phyloP scores from a whole-genome alignment of 208 protist genomes.

The Acanthamoeba healyi region DNA sequence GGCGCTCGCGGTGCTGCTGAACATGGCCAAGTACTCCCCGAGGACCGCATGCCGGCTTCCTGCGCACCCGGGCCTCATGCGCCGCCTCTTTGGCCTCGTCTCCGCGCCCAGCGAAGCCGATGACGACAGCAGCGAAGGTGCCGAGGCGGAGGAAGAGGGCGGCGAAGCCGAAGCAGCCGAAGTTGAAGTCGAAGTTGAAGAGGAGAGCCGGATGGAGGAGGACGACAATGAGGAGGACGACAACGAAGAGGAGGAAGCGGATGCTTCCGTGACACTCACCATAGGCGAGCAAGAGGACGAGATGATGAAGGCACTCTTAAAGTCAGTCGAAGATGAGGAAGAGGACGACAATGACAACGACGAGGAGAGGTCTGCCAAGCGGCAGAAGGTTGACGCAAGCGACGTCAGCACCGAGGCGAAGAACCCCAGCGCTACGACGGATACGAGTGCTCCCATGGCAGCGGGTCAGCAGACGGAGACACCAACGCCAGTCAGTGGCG shows the following conservation, averaged over 20 bases:
- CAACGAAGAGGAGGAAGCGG: not conserved
- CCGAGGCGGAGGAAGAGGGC: not conserved
- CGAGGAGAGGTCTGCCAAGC: not conserved
- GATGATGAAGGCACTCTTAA: not conserved
- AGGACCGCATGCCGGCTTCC: not conserved
- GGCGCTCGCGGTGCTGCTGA: not conserved
- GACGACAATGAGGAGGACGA: not conserved
- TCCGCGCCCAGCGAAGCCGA: too few species aligned
- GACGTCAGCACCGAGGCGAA: not conserved
- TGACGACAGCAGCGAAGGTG: not conserved
- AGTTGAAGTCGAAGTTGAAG: not conserved
- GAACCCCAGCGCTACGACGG: not conserved
- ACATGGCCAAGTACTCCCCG: slow-evolving; percentile 21
- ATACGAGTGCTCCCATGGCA: too few species aligned
- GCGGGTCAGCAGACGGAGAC: too few species aligned
- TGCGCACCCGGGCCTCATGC: not conserved
- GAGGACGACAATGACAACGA: not conserved
- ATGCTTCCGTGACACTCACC: not conserved
- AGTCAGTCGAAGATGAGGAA: not conserved
- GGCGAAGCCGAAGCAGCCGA: not conserved
- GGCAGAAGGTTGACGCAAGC: not conserved
- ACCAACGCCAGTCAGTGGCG: too few species aligned
- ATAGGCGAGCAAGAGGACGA: not conserved
- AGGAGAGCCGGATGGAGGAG: not conserved
- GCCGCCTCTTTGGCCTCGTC: slow-evolving; percentile 16